Percentiles rank a stretch among this genome's conserved stretches.
Evolutionary conservation across 495 filamentous ascomycete species (phyloP).

Genomic region (Aspergillus egyptiacus): DNA sequence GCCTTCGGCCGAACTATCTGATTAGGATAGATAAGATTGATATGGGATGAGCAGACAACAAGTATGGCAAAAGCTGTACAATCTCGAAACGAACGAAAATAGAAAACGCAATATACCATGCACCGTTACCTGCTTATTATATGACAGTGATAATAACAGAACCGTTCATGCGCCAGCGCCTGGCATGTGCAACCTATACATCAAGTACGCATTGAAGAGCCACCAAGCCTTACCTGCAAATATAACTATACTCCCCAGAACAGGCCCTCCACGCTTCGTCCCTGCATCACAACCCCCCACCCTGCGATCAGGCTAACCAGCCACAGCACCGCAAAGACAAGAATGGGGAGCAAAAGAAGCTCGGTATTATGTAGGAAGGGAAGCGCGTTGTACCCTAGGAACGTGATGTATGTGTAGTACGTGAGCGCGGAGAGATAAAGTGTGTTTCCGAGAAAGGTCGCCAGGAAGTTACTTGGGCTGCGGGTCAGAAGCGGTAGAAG

Average conservation of each 20-base stretch:
- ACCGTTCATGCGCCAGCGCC: conserved; percentile 13
- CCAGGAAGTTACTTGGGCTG: conserved; percentile 45
- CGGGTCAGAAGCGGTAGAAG: conserved; percentile 55
- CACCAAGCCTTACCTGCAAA: not conserved
- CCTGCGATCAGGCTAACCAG: conserved; percentile 50
- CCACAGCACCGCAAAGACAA: conserved; percentile 58
- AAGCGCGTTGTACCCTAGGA: conserved; percentile 69
- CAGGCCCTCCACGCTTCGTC: conserved; percentile 36
- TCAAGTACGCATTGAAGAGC: not conserved
- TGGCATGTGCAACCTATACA: not conserved
- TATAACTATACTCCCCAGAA: conserved; percentile 40
- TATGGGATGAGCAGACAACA: too few relatives aligned
- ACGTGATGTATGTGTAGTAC: conserved; percentile 68
- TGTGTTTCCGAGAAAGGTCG: conserved; percentile 63
- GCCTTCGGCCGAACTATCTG: too few relatives aligned
- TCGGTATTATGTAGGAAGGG: conserved; percentile 72
- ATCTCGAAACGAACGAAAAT: not conserved
- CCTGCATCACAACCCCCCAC: conserved; percentile 44
- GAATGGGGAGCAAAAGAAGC: conserved; percentile 57
- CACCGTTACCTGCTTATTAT: not conserved
- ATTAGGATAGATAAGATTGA: not conserved
- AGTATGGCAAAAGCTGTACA: not conserved
- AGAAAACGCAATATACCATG: not conserved
- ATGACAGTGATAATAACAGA: not conserved
- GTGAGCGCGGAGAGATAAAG: conserved; percentile 63